phyloP scores from a whole-genome alignment of 345 rosid species.

The Salix dunnii region DNA sequence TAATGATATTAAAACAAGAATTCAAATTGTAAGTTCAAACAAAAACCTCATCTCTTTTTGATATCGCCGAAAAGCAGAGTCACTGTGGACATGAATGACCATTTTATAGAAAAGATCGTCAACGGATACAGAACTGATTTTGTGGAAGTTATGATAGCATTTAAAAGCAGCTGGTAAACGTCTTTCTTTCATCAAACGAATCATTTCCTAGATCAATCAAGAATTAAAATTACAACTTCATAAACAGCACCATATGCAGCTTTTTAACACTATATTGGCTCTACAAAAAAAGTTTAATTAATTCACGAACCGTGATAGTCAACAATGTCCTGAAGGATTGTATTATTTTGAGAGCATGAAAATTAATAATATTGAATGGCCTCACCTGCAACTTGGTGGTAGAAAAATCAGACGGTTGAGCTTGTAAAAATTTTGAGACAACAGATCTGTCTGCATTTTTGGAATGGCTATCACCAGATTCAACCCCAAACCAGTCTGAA shows the following conservation, averaged over 20 bases:
- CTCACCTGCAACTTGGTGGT: constrained; percentile 82
- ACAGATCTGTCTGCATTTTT: constrained; percentile 83
- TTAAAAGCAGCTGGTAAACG: constrained; percentile 81
- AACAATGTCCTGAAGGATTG: too few relatives aligned
- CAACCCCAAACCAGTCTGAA: constrained; percentile 77
- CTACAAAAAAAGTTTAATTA: too few relatives aligned
- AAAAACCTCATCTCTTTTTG: constrained; percentile 92
- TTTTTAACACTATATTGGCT: background rate
- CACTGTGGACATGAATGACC: constrained; percentile 91
- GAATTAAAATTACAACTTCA: background rate
- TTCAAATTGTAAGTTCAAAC: constrained; percentile 10
- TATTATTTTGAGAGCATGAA: background rate
- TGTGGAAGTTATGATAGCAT: constrained; percentile 84
- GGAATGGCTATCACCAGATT: constrained; percentile 45
- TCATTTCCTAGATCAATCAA: constrained; percentile 64
- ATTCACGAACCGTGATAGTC: too few relatives aligned
- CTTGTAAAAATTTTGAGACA: constrained; percentile 71
- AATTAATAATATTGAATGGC: background rate
- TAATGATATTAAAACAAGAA: constrained; percentile 7
- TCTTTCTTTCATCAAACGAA: constrained; percentile 74
- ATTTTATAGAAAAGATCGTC: constrained; percentile 77
- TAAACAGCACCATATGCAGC: background rate
- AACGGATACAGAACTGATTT: constrained; percentile 50
- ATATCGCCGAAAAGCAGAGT: constrained; percentile 80
- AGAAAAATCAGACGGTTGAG: constrained; percentile 76